phyloP scores from a whole-genome alignment of 805 yeast genomes.

The Priceomyces haplophilus region DNA sequence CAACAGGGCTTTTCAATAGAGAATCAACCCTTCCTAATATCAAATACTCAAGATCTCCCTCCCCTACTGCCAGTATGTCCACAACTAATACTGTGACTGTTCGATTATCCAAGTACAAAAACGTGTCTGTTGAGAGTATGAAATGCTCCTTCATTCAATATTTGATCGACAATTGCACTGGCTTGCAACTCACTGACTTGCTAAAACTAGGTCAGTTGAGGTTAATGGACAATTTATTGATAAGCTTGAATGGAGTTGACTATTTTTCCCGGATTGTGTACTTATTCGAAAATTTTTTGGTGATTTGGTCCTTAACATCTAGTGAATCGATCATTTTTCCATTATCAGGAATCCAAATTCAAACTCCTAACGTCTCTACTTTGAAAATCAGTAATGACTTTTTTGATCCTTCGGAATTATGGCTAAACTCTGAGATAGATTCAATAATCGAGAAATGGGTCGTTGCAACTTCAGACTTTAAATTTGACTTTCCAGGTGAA shows the following conservation, averaged over 20 bases:
- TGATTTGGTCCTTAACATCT: conserved; percentile 18
- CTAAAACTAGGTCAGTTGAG: conserved; percentile 34
- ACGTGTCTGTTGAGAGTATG: conserved; percentile 23
- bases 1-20: not conserved
- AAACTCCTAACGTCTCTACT: conserved; percentile 24
- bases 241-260: conserved; percentile 15
- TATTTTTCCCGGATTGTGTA: conserved; percentile 19
- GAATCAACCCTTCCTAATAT: not conserved
- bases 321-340: conserved; percentile 10
- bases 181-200: conserved; percentile 23
- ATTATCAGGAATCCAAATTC: conserved; percentile 11
- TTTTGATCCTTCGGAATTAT: conserved; percentile 12
- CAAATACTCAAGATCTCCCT: conserved; percentile 13
- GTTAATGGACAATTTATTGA: conserved; percentile 32
- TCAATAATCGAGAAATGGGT: conserved; percentile 45
- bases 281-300: conserved; percentile 32
- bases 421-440: conserved; percentile 25
- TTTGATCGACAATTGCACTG: conserved; percentile 22
- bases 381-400: conserved; percentile 16
- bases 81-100: conserved; percentile 17
- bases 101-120: conserved; percentile 15
- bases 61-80: conserved; percentile 20
- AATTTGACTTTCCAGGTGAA: conserved; percentile 31
- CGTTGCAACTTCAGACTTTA: conserved; percentile 35
- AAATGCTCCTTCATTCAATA: conserved; percentile 27